Base-by-base conservation (phyloP, 139 green algal genomes). In the Chlorella sorokiniana region DNA sequence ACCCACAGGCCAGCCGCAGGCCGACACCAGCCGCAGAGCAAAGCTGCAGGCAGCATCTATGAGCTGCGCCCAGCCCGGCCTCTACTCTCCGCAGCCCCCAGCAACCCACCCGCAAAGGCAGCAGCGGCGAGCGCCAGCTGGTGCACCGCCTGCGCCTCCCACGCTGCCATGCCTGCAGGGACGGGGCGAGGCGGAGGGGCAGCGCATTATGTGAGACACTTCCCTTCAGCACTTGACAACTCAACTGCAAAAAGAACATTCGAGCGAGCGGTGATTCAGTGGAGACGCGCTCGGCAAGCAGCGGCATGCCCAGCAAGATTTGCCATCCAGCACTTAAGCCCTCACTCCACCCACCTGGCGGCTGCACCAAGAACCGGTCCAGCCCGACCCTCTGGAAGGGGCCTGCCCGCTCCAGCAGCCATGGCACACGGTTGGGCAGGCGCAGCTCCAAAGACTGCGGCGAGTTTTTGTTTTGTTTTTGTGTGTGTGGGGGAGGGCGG, bases 401-500 rank as follows among this genome's bases (percentile, higher is more conserved):
- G 0, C 33, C n/a, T 1, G 8, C 27, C 42, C 37, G 27, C 63
- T 45, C 18, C 40, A 63, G 64, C 73, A 75, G 37, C 61, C 72
- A 85, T 33, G 54, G 40, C 63, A 73, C 45, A 25, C 27, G 23
- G 14, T 56, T 42, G 44, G 64, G 69, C 41, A 73, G 52, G 7
- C 42, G 29, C 10, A 62, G 67, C 48, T 82, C 35, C 59, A 82
- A 61, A 29, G 63, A 56, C 48, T 74, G 76, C 79, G 80, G 74
- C 27, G 25, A 33, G 48, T 56, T 11, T 16, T 11, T 56, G 48
- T 56, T 16, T 11, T 56, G 48, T 56, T 11, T 16, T 11, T 56
- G 48, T 56, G 48, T 16, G 48, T 56, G 48, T 56, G 48, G 11
- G 48, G 11, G 48, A 25, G 27, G 52, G 9, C 22, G 25, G 52